Base-by-base conservation (phyloP, 1,284 basidiomycete species). In the Rhodotorula sp. region DNA sequence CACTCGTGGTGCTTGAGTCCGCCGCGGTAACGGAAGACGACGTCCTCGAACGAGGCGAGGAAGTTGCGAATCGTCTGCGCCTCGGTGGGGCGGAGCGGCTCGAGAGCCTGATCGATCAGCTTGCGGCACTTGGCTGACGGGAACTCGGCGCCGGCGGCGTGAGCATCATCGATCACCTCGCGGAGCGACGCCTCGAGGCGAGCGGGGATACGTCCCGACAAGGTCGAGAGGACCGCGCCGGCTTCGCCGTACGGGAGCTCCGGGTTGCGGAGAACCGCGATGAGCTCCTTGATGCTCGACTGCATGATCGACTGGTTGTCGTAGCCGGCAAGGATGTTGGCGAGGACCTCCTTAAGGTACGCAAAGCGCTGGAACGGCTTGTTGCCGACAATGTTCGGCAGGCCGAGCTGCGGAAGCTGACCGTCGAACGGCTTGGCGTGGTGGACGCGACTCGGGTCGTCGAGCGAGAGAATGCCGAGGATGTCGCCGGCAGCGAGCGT, bases 391-490 rank as follows among this genome's bases (percentile, higher is more conserved):
- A 97, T 89, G 77, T 87, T 88, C 59, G 95, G 93, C 49, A 88
- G 83, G 67, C 95, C 94, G 85, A 93, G 89, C 20, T 86, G 78
- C 26, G 94, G 92, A 42, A 99, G 87, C 65, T 94, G 89, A 63
- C 94, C 94, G 78, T 95, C 93, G 81, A 98, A 99, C 1, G 95
- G 95, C 83, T 95, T 97, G 71, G 96, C 96, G 78, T 98, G 95
- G 82, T 93, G 96, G 79, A 99, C 96, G 75, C 94, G 93, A 77
- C 89, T 87, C 49, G 96, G 96, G 81, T 99, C 95, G 80, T 99
- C 96, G 68, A 99, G 88, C 24, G 93, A 93, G 64, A 99, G 86
- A 80, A 99, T 95, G 83, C 96, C 96, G 71, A 99, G 88, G 73
- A 99, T 94, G 81, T 98, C 96, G 60, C 96, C 96, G n/a, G 95